phyloP scores from a whole-genome alignment of 192 early-diverging fungal species.

The Linnemannia exigua region DNA sequence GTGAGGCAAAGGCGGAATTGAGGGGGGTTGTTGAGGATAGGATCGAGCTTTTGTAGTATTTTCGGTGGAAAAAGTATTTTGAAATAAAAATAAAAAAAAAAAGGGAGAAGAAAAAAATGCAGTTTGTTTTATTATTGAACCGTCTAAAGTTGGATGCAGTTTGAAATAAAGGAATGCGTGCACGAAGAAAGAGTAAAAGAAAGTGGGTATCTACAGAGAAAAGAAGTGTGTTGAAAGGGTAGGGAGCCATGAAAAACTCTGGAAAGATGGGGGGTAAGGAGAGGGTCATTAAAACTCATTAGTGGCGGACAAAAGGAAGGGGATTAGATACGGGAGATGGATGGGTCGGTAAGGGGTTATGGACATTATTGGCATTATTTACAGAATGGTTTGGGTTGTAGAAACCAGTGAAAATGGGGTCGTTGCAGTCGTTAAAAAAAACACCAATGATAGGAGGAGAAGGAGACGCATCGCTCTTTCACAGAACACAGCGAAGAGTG shows the following conservation, averaged over 20 bases:
- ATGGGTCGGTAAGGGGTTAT: not conserved
- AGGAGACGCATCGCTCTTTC: not conserved
- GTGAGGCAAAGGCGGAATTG: not conserved
- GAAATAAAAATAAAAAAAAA: not conserved
- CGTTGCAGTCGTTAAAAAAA: not conserved
- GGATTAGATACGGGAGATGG: too few relatives aligned
- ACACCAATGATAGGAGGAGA: not conserved
- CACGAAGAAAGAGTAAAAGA: too few relatives aligned
- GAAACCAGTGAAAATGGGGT: not conserved
- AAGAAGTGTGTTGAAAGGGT: not conserved
- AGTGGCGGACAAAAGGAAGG: not conserved
- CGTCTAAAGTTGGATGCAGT: not conserved
- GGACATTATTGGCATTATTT: slow-evolving; percentile 19
- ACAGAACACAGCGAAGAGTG: slow-evolving; percentile 34
- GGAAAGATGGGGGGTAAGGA: not conserved
- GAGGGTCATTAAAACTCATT: not conserved
- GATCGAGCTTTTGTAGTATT: not conserved
- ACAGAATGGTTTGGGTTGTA: not conserved
- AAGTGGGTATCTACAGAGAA: not conserved
- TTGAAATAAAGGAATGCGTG: not conserved
- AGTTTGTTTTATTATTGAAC: not conserved
- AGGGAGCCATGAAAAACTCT: not conserved
- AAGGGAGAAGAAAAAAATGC: too few relatives aligned
- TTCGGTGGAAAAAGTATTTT: not conserved
- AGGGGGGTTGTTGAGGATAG: not conserved